Percentiles rank a stretch among this genome's conserved stretches.
Conservation (phyloP, 164 flowering plant genomes). For the Kingdonia uniflora region DNA sequence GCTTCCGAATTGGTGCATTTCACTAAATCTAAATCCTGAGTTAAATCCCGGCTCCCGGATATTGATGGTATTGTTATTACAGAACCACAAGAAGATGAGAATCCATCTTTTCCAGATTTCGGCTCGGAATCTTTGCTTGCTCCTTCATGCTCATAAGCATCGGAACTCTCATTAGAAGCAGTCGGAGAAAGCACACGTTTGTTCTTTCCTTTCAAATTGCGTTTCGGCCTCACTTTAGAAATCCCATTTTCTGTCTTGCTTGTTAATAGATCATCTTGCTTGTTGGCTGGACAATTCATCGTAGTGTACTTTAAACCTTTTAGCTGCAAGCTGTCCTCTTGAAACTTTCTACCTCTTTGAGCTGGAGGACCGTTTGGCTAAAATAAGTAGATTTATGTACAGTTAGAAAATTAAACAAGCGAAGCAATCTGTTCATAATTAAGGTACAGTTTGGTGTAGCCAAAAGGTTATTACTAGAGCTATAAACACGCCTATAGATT, state of each 20-base stretch:
- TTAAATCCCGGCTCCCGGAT: constrained; percentile 19
- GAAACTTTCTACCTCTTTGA: constrained; percentile 27
- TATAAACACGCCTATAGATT: no score
- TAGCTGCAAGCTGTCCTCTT: constrained; percentile 16
- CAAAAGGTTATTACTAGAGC: no score
- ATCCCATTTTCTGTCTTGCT: constrained; percentile 1
- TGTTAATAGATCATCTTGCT: constrained; percentile 1
- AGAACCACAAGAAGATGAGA: constrained; percentile 35
- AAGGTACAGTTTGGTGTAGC: no score
- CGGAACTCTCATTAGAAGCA: constrained; percentile 14
- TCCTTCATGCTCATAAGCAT: constrained; percentile 10
- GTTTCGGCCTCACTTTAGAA: no score
- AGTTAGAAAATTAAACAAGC: no score
- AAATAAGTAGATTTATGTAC: no score
- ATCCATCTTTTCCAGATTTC: constrained; percentile 14
- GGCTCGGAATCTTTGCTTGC: constrained; percentile 13
- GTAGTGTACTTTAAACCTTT: constrained; percentile 8
- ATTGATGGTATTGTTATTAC: constrained; percentile 18
- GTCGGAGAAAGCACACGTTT: constrained; percentile 18
- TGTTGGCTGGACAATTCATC: constrained; percentile 10
- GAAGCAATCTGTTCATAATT: no score
- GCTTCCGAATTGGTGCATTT: constrained; percentile 11
- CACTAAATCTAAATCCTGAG: constrained; percentile 13
- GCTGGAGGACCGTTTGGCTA: constrained; percentile 4
- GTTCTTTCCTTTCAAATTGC: constrained; percentile 8